phyloP scores from a whole-genome alignment of 768 basidiomycete species.

The Amanita thiersii region DNA sequence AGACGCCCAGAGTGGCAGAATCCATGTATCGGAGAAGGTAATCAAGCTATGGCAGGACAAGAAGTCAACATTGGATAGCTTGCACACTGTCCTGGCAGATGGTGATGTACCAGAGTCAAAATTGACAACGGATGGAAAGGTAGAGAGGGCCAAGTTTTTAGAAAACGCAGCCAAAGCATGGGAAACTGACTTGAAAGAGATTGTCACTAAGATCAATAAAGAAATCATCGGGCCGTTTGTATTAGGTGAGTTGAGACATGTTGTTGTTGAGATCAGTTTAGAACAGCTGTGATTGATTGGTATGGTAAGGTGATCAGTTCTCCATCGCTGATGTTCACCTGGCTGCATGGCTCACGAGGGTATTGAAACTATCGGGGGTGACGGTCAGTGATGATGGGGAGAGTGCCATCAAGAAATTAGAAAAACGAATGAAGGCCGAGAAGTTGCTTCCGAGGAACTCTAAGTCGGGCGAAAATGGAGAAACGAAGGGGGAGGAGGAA shows the following conservation, averaged over 20 bases:
- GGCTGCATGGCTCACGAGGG: slow-evolving; percentile 61
- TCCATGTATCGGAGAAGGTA: slow-evolving; percentile 55
- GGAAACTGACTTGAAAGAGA: slow-evolving; percentile 38
- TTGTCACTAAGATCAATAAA: slow-evolving; percentile 39
- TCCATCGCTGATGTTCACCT: slow-evolving; percentile 79
- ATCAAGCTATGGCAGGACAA: slow-evolving; percentile 55
- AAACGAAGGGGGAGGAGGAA: slow-evolving; percentile 17
- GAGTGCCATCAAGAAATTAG: slow-evolving; percentile 40
- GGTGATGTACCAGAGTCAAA: slow-evolving; percentile 31
- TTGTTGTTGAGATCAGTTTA: background rate
- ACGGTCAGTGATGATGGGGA: slow-evolving; percentile 40
- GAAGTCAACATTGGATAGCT: slow-evolving; percentile 31
- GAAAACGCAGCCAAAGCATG: slow-evolving; percentile 41
- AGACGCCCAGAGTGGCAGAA: slow-evolving; percentile 38
- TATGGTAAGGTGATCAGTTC: slow-evolving; percentile 63
- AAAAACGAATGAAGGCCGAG: slow-evolving; percentile 39
- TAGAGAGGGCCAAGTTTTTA: slow-evolving; percentile 42
- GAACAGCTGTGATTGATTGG: slow-evolving; percentile 1
- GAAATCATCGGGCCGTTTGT: slow-evolving; percentile 58
- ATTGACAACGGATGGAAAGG: slow-evolving; percentile 30
- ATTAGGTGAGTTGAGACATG: slow-evolving; percentile 37
- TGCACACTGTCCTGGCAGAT: slow-evolving; percentile 37
- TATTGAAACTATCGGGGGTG: slow-evolving; percentile 54
- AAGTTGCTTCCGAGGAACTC: slow-evolving; percentile 37
- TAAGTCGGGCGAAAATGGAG: slow-evolving; percentile 21